Base-by-base conservation (phyloP, 2,329 filamentous ascomycete genomes). In the Pseudocercospora cruenta region DNA sequence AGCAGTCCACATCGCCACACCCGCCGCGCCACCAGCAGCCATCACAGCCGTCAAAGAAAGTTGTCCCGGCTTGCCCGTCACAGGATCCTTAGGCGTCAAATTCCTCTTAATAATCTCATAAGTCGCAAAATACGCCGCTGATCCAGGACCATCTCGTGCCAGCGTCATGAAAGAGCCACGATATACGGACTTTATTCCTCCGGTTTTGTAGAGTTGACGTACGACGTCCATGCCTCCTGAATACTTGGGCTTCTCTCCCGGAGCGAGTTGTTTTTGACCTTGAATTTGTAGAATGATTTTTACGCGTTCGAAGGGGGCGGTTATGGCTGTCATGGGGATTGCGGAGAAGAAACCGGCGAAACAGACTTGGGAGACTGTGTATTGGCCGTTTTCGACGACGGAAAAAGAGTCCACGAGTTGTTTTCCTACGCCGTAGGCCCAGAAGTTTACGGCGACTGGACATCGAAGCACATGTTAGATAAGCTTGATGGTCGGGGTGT, bases 201-300 rank as follows among this genome's bases (percentile, higher is more conserved):
- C 95, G 78, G 96, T 91, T 73, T 87, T 87, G 86, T 97, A 98
- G 39, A 99, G 86, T 81, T 97, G 94, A 71, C 91, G 88, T 28
- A 97, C 95, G 57, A 98, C 95, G 80, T 98, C 95, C 60, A 91
- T 70, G 66, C 91, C 93, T 76, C 94, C 94, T 53, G 85, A 87
- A 85, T 98, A 98, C 76, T 92, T 93, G 16, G 93, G 94, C 81
- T 97, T 96, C 83, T 97, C 91, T 76, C 94, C 94, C 0, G 94
- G 92, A 0, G 89, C 88, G 47, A 95, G 89, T 61, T 86, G 82
- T 81, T 94, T 93, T 81, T 97, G 93, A 76, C 93, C 94, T 82
- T 98, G 95, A 72, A 98, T 96, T 80, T 99, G 95, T 1, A 99
- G 90, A 70, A 99, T 93, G 63, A 99, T 94, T 82, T 99, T 99